Percentiles rank a stretch among this genome's conserved stretches.
These are phyloP conservation scores for Paraphysoderma sedebokerense DNA, from an alignment of 371 early-diverging fungal genomes.

Conservation along the genomic window DNA sequence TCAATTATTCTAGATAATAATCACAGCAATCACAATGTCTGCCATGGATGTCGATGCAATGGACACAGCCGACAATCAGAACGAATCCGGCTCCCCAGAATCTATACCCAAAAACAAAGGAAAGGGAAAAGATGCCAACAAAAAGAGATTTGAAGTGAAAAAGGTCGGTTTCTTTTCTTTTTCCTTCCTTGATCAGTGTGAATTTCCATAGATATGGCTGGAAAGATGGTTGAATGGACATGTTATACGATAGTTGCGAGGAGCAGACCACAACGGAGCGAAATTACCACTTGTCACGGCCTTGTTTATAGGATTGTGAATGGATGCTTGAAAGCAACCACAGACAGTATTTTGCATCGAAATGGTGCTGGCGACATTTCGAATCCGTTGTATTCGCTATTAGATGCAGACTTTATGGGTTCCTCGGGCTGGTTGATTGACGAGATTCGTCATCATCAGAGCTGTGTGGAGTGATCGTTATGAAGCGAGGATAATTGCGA, in stretches of 20 bases:
- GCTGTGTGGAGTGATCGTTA: background rate
- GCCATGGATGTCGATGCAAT: background rate
- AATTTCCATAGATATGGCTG: no score
- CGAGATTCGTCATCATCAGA: background rate
- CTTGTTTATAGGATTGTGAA: background rate
- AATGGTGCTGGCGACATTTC: no score
- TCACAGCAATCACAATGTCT: background rate
- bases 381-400: no score
- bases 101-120: background rate
- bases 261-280: background rate
- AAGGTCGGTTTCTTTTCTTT: conserved; percentile 37
- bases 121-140: background rate
- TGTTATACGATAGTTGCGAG: background rate
- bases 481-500: background rate
- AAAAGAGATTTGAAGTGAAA: conserved; percentile 87
- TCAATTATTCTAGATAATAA: background rate
- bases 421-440: no score
- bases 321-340: background rate
- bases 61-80: background rate
- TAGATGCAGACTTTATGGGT: no score
- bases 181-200: no score
- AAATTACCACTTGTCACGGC: background rate
- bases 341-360: background rate
- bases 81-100: background rate
- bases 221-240: background rate